Evolutionary conservation across 2,329 filamentous ascomycete genomes (phyloP).

Genomic region (Aureobasidium lini): DNA sequence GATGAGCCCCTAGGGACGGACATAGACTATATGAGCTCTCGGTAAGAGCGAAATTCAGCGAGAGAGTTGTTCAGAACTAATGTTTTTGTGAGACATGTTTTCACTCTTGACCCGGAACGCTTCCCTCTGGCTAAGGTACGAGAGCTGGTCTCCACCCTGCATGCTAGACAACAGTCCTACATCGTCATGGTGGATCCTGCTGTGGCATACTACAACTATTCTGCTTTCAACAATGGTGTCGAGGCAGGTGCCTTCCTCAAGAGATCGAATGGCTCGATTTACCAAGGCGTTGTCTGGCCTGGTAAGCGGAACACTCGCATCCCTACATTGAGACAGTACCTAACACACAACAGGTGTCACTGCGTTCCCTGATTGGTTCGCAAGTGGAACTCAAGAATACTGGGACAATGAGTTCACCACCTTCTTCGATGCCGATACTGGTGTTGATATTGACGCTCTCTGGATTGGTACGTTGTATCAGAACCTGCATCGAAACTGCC

Average conservation of each 20-base stretch:
- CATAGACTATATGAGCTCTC: too few species aligned
- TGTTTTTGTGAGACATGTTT: slow-evolving; percentile 41
- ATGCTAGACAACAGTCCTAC: slow-evolving; percentile 28
- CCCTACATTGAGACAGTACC: background rate
- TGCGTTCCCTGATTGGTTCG: slow-evolving; percentile 59
- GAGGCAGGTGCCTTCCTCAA: slow-evolving; percentile 50
- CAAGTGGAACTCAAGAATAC: slow-evolving; percentile 54
- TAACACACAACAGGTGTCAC: slow-evolving; percentile 19
- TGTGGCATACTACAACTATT: slow-evolving; percentile 42
- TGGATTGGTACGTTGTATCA: slow-evolving; percentile 47
- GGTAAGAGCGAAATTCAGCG: too few species aligned
- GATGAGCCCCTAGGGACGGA: slow-evolving; percentile 17
- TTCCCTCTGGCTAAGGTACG: slow-evolving; percentile 57
- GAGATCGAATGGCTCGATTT: slow-evolving; percentile 46
- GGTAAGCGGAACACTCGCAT: slow-evolving; percentile 32
- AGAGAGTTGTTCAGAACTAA: too few species aligned
- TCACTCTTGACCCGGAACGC: slow-evolving; percentile 57
- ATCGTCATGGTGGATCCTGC: slow-evolving; percentile 69
- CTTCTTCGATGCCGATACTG: slow-evolving; percentile 57
- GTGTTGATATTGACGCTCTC: slow-evolving; percentile 68
- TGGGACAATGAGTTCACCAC: slow-evolving; percentile 61
- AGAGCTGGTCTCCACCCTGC: slow-evolving; percentile 55
- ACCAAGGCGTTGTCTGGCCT: slow-evolving; percentile 67
- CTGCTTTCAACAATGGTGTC: slow-evolving; percentile 53
- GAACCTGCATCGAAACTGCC: too few species aligned